Evolutionary conservation across 768 basidiomycete genomes (phyloP), one percentile per base, ranked within the genome.

Genomic region (Trametes cingulata): DNA sequence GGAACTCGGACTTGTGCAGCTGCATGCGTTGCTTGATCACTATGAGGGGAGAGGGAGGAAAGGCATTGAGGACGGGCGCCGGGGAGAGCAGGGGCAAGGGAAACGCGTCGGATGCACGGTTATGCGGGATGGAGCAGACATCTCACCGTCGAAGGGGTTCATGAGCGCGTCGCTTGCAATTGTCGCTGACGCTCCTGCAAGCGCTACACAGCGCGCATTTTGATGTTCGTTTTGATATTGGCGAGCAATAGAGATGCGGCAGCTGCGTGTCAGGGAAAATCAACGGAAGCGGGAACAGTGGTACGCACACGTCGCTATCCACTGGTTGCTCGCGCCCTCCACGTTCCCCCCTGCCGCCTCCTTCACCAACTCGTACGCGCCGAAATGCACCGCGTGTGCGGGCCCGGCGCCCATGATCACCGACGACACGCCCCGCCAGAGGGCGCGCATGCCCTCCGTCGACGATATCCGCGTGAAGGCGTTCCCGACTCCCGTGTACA

Each of bases 11-110:
- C 70, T 91, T 86, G 77, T 95, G 95, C 57, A 98, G 81, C 75
- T 99, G 97, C 97, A 99, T 98, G 52, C 97, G 87, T 79, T 99
- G 97, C 77, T 99, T 99, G 79, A 99, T 93, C 68, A 99, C 96
- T 98, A 73, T 51, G 64, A n/a, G 67, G 50, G 27, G 50, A 22
- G n/a, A 29, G 37, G 37, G 45, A n/a, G 43, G 10, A 19, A 13
- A 33, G 55, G 27, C 15, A 35, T n/a, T 22, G 45, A 36, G 19
- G 10, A 33, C 29, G 29, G 29, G 29, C 29, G 29, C 24, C n/a
- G 42, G 35, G 25, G 24, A 56, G 65, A 53, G 61, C 55, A 61
- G 63, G 58, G 49, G 51, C 56, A 47, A 37, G 57, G 29, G 13
- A 58, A 52, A 49, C 40, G 50, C 45, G 46, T 49, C 55, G 58